A percentile compares a stretch with the other conserved stretches of the same genome.
These are phyloP conservation scores for Fusarium dimerum DNA, from an alignment of 2,329 filamentous ascomycete genomes.

Conservation along the genomic window DNA sequence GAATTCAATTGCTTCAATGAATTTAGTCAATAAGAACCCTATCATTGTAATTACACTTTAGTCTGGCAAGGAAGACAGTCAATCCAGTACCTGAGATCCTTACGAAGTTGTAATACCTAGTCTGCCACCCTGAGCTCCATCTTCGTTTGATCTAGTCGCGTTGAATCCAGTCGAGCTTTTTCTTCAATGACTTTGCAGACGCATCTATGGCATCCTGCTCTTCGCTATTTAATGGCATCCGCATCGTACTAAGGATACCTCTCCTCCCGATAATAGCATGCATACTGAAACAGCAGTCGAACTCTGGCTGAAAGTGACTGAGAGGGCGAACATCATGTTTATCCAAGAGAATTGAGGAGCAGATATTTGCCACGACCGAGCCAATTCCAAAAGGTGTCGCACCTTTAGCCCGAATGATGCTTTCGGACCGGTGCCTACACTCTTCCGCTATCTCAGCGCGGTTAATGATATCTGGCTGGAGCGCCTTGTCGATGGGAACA, in stretches of 20 bases:
- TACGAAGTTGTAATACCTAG: no score
- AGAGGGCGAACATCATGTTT: slow-evolving; percentile 47
- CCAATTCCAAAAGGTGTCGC: slow-evolving; percentile 53
- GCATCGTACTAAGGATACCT: slow-evolving; percentile 35
- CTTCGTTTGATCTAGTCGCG: not conserved
- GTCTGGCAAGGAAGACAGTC: not conserved
- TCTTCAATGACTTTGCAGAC: slow-evolving; percentile 6
- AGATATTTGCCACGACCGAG: slow-evolving; percentile 48
- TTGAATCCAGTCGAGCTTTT: not conserved
- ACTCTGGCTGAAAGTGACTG: slow-evolving; percentile 49
- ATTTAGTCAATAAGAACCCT: no score
- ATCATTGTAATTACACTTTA: no score
- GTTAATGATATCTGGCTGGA: slow-evolving; percentile 17
- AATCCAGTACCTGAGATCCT: no score
- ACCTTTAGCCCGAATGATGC: slow-evolving; percentile 51
- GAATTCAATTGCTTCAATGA: no score
- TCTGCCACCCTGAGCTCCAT: no score
- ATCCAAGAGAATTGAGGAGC: slow-evolving; percentile 52
- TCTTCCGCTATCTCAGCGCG: slow-evolving; percentile 41
- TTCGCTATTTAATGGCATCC: not conserved
- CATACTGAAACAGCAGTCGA: slow-evolving; percentile 50
- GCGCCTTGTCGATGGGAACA: slow-evolving; percentile 12
- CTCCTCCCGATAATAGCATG: slow-evolving; percentile 49
- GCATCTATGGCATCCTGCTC: slow-evolving; percentile 1
- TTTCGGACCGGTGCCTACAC: slow-evolving; percentile 46